Conservation (phyloP, 257 asterid genomes). For the Voacanga thouarsii region DNA sequence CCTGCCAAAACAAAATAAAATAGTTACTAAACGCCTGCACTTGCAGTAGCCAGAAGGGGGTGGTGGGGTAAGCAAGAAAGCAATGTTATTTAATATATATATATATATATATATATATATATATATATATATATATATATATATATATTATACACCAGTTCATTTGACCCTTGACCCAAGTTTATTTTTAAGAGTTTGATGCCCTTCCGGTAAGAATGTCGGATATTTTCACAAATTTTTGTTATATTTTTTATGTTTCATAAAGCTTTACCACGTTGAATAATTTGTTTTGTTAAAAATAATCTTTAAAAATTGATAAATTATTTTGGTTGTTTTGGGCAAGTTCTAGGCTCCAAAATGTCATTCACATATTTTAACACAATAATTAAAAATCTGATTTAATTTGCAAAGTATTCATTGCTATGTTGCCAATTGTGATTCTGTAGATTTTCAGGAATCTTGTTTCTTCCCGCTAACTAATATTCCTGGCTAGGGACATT, state of each 20-base stretch:
- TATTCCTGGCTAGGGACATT: background rate
- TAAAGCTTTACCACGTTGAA: background rate
- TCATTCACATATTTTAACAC: background rate
- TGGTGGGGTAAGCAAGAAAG: background rate
- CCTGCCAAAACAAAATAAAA: conserved; percentile 41
- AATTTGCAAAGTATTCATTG: background rate
- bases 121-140: no score
- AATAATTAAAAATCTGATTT: background rate
- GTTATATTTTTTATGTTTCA: background rate
- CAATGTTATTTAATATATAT: no score
- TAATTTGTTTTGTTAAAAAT: no score
- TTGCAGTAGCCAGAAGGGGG: background rate
- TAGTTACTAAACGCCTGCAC: background rate
- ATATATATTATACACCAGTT: background rate
- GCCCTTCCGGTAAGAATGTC: background rate
- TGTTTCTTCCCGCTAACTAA: background rate
- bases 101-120: no score
- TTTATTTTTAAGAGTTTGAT: background rate
- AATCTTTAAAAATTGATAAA: background rate
- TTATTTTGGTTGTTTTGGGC: background rate
- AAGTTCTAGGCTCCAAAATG: background rate
- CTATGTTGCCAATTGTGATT: background rate
- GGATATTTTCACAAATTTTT: background rate
- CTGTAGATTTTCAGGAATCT: background rate
- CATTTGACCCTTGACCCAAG: background rate